phyloP scores from a whole-genome alignment of 192 early-diverging fungal genomes.

The Coemansia aciculifera region DNA sequence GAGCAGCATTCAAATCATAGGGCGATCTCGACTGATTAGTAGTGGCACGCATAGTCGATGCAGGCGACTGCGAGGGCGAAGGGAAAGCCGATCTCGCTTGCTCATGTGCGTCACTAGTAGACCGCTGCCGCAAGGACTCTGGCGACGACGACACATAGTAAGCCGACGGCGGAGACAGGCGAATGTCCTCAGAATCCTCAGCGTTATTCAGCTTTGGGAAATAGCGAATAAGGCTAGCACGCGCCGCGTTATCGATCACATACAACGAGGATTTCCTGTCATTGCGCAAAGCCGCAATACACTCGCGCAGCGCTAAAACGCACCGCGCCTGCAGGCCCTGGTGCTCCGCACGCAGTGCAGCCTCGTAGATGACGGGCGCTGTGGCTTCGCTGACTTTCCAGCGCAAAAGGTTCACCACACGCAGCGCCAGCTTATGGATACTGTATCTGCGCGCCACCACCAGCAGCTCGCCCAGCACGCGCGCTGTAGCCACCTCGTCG shows the following conservation, averaged over 20 bases:
- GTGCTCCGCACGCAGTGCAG: slow-evolving; percentile 65
- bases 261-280: slow-evolving; percentile 43
- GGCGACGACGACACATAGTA: not conserved
- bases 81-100: slow-evolving; percentile 3
- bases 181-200: slow-evolving; percentile 15
- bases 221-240: slow-evolving; percentile 36
- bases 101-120: slow-evolving; percentile 40
- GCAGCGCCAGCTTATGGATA: slow-evolving; percentile 58
- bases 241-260: slow-evolving; percentile 31
- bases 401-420: slow-evolving; percentile 61
- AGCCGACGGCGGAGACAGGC: not conserved
- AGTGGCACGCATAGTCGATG: slow-evolving; percentile 28
- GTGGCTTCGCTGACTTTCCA: slow-evolving; percentile 63
- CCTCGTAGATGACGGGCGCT: slow-evolving; percentile 68
- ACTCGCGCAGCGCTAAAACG: slow-evolving; percentile 37
- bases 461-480: slow-evolving; percentile 65
- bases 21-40: slow-evolving; percentile 35
- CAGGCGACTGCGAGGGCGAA: slow-evolving; percentile 31
- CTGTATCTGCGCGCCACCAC: slow-evolving; percentile 64
- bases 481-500: slow-evolving; percentile 29
- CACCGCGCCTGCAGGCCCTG: slow-evolving; percentile 62
- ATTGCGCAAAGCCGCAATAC: slow-evolving; percentile 24
- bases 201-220: slow-evolving; percentile 35
- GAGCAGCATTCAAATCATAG: slow-evolving; percentile 10
- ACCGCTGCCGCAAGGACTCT: slow-evolving; percentile 21